These are phyloP conservation scores for Apiotrichum gracile DNA, from an alignment of 1,284 basidiomycete genomes.

Conservation along the genomic window DNA sequence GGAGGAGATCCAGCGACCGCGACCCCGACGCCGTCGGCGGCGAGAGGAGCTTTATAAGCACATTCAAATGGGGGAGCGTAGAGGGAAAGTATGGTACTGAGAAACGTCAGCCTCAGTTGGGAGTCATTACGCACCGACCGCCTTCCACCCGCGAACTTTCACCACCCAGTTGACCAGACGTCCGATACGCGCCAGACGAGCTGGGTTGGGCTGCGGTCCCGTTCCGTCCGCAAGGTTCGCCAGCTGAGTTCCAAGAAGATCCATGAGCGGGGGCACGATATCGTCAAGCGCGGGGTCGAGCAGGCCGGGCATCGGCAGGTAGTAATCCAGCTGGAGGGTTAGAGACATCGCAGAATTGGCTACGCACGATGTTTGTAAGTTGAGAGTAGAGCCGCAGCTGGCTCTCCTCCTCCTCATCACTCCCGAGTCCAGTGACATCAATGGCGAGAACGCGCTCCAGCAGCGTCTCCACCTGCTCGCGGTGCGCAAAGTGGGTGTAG, in stretches of 20 bases:
- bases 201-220: conserved; percentile 26
- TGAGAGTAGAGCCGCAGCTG: not conserved
- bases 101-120: not conserved
- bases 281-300: conserved; percentile 90
- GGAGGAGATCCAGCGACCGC: conserved; percentile 27
- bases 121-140: conserved; percentile 62
- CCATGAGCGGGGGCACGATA: conserved; percentile 72
- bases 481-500: conserved; percentile 45
- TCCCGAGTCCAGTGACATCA: conserved; percentile 49
- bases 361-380: conserved; percentile 14
- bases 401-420: conserved; percentile 48
- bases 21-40: conserved; percentile 30
- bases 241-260: conserved; percentile 59
- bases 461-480: conserved; percentile 55
- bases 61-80: conserved; percentile 70
- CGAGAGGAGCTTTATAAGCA: conserved; percentile 64
- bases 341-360: conserved; percentile 37
- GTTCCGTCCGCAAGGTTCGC: conserved; percentile 24
- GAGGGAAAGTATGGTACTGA: conserved; percentile 90
- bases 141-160: conserved; percentile 88
- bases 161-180: conserved; percentile 72
- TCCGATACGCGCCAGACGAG: conserved; percentile 56
- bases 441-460: conserved; percentile 55
- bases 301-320: conserved; percentile 89
- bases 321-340: conserved; percentile 65